These are phyloP conservation scores for Clarireedia homoeocarpa DNA, from an alignment of 2,329 filamentous ascomycete genomes.

Conservation along the genomic window DNA sequence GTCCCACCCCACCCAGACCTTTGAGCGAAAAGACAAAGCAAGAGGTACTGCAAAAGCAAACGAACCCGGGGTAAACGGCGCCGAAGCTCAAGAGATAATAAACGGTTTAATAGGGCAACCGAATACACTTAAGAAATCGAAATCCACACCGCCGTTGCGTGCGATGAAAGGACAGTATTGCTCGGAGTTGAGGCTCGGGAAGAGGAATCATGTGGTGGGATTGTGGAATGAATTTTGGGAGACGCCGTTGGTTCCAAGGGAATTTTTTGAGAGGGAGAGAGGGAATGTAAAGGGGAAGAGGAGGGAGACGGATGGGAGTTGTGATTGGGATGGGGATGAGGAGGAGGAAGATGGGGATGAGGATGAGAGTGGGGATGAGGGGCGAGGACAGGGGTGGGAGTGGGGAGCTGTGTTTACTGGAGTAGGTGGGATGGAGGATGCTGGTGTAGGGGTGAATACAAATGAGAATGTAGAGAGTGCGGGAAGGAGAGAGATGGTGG, in stretches of 20 bases:
- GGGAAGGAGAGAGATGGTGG: not conserved
- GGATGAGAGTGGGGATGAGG: not conserved
- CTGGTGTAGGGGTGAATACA: too few species aligned
- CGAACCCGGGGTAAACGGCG: too few species aligned
- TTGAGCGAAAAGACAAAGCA: too few species aligned
- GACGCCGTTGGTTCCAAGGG: too few species aligned
- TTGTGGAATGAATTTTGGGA: not conserved
- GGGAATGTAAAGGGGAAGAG: not conserved
- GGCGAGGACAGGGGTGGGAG: not conserved
- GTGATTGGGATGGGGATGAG: slow-evolving; percentile 7
- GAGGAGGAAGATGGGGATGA: not conserved
- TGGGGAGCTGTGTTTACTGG: not conserved
- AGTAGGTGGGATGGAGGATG: not conserved
- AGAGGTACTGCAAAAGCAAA: too few species aligned
- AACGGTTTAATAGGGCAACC: not conserved
- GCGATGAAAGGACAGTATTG: not conserved
- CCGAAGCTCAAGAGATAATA: too few species aligned
- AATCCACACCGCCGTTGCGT: not conserved
- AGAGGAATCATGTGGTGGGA: not conserved
- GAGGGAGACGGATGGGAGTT: not conserved
- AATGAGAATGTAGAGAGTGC: not conserved
- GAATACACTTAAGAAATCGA: not conserved
- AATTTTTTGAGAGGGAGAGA: not conserved
- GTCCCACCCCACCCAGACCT: too few species aligned
- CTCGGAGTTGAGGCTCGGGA: not conserved